These are phyloP conservation scores for Acmispon strigosus DNA, from an alignment of 306 rosid species.

Conservation along the genomic window DNA sequence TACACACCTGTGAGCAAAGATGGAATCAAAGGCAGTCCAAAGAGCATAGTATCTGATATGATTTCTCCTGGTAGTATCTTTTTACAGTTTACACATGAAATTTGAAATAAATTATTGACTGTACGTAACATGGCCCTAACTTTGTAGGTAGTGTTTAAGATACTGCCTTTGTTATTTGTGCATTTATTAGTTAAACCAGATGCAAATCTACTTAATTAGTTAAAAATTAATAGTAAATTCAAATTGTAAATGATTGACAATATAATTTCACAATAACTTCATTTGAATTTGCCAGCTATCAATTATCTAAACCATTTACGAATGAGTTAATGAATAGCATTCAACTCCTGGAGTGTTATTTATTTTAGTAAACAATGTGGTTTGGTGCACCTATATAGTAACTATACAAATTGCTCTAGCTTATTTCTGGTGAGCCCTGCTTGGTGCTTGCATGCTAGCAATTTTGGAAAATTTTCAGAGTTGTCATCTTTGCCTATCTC, in stretches of 20 bases:
- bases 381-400: neutral
- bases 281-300: neutral
- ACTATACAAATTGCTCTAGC: neutral
- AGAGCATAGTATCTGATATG: constrained; percentile 44
- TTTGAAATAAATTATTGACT: constrained; percentile 9
- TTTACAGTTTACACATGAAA: neutral
- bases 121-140: neutral
- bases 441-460: neutral
- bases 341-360: neutral
- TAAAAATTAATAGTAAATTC: neutral
- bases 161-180: neutral
- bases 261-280: neutral
- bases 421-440: neutral
- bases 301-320: neutral
- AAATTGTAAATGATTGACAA: neutral
- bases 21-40: constrained; percentile 66
- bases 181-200: neutral
- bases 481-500: neutral
- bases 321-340: neutral
- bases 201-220: neutral
- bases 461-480: neutral
- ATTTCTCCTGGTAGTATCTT: constrained; percentile 60
- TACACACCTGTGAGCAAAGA: constrained; percentile 78
- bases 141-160: neutral
- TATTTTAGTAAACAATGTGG: neutral